Evolutionary conservation across 2,329 filamentous ascomycete genomes (phyloP).

Genomic region (Talaromyces islandicus): DNA sequence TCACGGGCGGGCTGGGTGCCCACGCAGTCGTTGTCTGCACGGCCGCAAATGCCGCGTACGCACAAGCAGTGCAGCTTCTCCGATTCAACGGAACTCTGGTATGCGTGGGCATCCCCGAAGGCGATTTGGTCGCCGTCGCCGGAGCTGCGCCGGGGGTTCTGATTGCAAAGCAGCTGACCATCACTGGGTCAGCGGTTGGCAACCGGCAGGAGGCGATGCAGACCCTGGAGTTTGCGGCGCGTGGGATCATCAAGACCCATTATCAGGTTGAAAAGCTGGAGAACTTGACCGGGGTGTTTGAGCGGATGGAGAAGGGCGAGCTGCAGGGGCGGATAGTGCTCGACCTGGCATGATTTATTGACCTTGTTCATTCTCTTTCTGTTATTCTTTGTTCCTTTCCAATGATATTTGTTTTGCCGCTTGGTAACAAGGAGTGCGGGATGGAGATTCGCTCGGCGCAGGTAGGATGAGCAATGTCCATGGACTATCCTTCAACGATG

Average conservation of each 20-base stretch:
- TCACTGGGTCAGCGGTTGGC: constrained; percentile 47
- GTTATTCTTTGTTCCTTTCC: neutral
- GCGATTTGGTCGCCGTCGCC: constrained; percentile 39
- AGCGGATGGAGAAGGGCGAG: constrained; percentile 39
- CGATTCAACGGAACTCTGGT: constrained; percentile 47
- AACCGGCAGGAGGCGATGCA: constrained; percentile 47
- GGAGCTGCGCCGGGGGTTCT: constrained; percentile 39
- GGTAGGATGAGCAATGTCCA: neutral
- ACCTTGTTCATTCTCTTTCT: too few species aligned
- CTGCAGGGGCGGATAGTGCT: constrained; percentile 45
- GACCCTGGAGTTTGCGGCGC: constrained; percentile 42
- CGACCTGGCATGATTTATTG: constrained; percentile 28
- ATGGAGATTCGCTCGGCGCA: neutral
- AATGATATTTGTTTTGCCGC: neutral
- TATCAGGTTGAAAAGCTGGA: constrained; percentile 44
- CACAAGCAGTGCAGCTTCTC: constrained; percentile 43
- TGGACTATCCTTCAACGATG: neutral
- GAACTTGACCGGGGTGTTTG: constrained; percentile 40
- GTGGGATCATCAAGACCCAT: constrained; percentile 43
- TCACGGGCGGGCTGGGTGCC: constrained; percentile 55
- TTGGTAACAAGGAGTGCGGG: neutral
- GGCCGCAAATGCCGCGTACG: constrained; percentile 45
- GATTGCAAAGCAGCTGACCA: constrained; percentile 38
- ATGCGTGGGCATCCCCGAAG: constrained; percentile 48
- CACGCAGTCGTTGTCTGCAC: constrained; percentile 56